Conservation (phyloP, 495 filamentous ascomycete species). For the Lineolata rhizophorae region DNA sequence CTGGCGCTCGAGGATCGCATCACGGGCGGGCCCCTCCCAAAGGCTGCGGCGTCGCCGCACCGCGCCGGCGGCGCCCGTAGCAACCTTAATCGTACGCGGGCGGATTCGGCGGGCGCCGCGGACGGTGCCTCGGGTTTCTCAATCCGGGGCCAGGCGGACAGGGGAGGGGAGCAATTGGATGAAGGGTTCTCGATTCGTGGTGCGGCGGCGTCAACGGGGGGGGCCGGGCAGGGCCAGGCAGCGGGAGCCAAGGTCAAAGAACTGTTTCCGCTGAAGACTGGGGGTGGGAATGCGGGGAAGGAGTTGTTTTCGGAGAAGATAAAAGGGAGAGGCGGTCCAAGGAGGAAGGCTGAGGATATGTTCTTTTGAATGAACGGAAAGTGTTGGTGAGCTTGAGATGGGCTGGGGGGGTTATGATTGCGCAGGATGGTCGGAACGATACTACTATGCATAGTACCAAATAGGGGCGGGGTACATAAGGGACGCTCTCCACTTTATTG, state of each 20-base stretch:
- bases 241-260: constrained; percentile 8
- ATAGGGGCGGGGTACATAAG: too few species aligned
- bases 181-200: constrained; percentile 9
- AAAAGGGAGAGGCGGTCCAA: constrained; percentile 10
- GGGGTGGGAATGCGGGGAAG: constrained; percentile 6
- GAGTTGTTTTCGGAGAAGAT: constrained; percentile 14
- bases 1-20: constrained; percentile 26
- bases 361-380: too few species aligned
- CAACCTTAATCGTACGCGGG: neutral
- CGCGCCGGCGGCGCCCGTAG: too few species aligned
- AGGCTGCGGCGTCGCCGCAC: too few species aligned
- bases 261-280: constrained; percentile 11
- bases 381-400: too few species aligned
- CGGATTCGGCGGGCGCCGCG: too few species aligned
- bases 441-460: too few species aligned
- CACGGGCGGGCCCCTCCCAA: constrained; percentile 11
- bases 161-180: too few species aligned
- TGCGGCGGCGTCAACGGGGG: constrained; percentile 8
- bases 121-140: constrained; percentile 8
- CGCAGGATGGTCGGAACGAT: too few species aligned
- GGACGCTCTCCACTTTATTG: too few species aligned
- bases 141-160: constrained; percentile 8
- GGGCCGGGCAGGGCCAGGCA: too few species aligned
- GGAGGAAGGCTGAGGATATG: constrained; percentile 8
- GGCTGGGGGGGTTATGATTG: too few species aligned